These are phyloP conservation scores for Ophiosphaerella korrae DNA, from an alignment of 2,329 filamentous ascomycete species.

Conservation along the genomic window DNA sequence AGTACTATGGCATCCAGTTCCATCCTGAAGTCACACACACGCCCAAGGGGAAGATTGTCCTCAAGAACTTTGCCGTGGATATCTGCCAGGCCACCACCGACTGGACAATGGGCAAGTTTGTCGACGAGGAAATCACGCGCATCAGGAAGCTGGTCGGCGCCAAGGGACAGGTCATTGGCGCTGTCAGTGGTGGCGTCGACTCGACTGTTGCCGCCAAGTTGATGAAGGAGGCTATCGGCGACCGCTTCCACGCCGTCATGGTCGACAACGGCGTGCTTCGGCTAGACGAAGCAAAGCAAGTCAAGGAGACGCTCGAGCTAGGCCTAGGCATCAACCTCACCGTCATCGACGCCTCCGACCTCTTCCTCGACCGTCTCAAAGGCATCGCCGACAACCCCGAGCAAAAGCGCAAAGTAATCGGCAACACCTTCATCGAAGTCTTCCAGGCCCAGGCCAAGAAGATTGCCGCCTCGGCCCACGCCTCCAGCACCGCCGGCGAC, in stretches of 20 bases:
- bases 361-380: constrained; percentile 76
- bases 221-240: constrained; percentile 84
- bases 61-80: constrained; percentile 81
- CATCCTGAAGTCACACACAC: constrained; percentile 86
- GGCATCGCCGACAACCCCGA: constrained; percentile 79
- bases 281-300: constrained; percentile 79
- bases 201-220: constrained; percentile 85
- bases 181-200: constrained; percentile 84
- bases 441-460: constrained; percentile 80
- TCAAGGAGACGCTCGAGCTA: constrained; percentile 77
- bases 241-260: constrained; percentile 82
- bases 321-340: constrained; percentile 90
- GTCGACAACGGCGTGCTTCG: constrained; percentile 88
- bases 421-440: constrained; percentile 77
- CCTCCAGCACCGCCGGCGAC: constrained; percentile 70
- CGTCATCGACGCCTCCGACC: constrained; percentile 77
- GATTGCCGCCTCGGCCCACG: constrained; percentile 73
- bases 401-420: constrained; percentile 90
- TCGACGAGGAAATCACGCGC: constrained; percentile 76
- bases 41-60: constrained; percentile 68
- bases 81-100: constrained; percentile 78
- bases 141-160: constrained; percentile 83
- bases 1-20: constrained; percentile 84
- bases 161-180: constrained; percentile 79
- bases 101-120: constrained; percentile 88